Percentiles rank a stretch among this genome's conserved stretches.
Conservation (phyloP, 163 green algal species). For the Chlamydomonas reinhardtii region DNA sequence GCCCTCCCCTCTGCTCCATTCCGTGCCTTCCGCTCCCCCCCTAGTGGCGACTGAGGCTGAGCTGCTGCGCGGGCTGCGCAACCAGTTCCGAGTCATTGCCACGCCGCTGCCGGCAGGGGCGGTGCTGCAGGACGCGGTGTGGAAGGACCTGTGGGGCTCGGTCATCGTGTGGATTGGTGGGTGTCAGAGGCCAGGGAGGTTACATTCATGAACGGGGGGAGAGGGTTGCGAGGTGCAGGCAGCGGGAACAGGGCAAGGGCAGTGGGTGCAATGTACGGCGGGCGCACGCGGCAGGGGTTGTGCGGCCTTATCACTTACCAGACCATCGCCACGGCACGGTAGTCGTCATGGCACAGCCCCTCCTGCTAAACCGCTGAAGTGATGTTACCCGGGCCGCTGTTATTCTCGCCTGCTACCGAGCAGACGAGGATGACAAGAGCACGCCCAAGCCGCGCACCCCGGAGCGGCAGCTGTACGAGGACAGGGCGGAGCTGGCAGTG, state of each 20-base stretch:
- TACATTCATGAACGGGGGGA: too few species aligned
- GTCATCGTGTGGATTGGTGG: conserved; percentile 45
- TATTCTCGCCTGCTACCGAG: too few species aligned
- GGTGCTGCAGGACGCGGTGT: background rate
- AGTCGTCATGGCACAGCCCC: too few species aligned
- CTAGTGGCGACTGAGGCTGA: conserved; percentile 16
- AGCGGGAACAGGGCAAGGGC: background rate
- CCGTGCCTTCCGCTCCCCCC: too few species aligned
- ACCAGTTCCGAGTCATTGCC: conserved; percentile 32
- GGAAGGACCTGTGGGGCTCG: conserved; percentile 32
- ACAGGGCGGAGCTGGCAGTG: conserved; percentile 8
- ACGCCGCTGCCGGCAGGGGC: conserved; percentile 15
- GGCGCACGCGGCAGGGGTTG: too few species aligned
- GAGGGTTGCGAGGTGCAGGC: too few species aligned
- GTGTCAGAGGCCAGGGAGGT: too few species aligned
- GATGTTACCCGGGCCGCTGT: background rate
- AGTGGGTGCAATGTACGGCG: too few species aligned
- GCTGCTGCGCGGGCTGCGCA: conserved; percentile 34
- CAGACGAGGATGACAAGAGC: conserved; percentile 43
- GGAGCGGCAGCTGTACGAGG: conserved; percentile 31
- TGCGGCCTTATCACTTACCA: too few species aligned
- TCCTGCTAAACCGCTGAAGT: too few species aligned
- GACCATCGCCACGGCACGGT: too few species aligned
- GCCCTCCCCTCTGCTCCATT: too few species aligned
- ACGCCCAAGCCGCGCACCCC: conserved; percentile 8